Conservation (phyloP, 192 early-diverging fungal species). For the Coemansia sp. region DNA sequence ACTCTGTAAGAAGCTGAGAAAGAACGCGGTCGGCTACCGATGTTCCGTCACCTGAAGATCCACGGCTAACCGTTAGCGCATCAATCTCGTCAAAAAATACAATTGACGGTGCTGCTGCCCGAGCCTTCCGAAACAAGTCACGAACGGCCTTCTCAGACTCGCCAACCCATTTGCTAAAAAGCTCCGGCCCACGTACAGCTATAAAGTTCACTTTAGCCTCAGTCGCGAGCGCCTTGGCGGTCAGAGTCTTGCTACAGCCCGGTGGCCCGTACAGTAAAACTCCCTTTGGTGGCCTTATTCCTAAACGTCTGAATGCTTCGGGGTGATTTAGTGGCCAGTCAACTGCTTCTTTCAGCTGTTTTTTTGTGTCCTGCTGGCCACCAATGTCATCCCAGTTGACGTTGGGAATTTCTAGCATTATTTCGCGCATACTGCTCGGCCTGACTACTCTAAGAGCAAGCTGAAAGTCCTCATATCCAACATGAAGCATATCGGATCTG, state of each 20-base stretch:
- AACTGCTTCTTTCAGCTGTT: conserved; percentile 88
- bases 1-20: conserved; percentile 89
- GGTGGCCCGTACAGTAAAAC: conserved; percentile 98
- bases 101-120: conserved; percentile 92
- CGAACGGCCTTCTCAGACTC: conserved; percentile 97
- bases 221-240: conserved; percentile 96
- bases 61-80: conserved; percentile 85
- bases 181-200: conserved; percentile 97
- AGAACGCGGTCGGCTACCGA: conserved; percentile 94
- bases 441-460: conserved; percentile 20
- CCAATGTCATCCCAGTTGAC: conserved; percentile 94
- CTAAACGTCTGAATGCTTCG: conserved; percentile 82
- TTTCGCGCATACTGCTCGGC: conserved; percentile 52
- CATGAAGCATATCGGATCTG: neutral
- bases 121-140: conserved; percentile 91
- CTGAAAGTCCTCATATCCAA: conserved; percentile 5
- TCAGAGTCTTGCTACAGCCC: conserved; percentile 96
- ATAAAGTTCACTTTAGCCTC: conserved; percentile 97
- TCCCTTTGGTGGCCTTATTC: conserved; percentile 95
- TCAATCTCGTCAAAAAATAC: conserved; percentile 99
- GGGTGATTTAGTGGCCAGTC: conserved; percentile 99
- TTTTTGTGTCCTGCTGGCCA: conserved; percentile 89
- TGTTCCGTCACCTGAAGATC: conserved; percentile 62
- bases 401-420: conserved; percentile 89
- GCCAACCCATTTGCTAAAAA: conserved; percentile 99